Conservation (phyloP, 2,329 filamentous ascomycete species). For the Ceratocystis diversiconidia region DNA sequence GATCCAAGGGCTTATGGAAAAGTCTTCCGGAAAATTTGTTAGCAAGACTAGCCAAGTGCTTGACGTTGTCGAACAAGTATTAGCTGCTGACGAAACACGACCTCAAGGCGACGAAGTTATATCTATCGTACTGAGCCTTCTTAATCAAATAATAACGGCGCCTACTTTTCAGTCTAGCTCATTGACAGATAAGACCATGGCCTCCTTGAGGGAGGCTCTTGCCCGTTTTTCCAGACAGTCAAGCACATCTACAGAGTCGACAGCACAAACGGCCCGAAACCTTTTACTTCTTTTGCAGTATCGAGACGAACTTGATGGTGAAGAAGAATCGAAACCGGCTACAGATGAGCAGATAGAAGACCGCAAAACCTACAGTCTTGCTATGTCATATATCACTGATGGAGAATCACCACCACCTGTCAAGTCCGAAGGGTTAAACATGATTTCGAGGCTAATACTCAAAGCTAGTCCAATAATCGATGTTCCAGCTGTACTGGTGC, state of each 20-base stretch:
- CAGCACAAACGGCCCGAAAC: slow-evolving; percentile 37
- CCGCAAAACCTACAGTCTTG: slow-evolving; percentile 46
- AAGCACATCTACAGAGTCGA: slow-evolving; percentile 9
- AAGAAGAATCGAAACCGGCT: slow-evolving; percentile 28
- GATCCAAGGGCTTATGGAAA: slow-evolving; percentile 50
- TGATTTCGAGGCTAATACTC: slow-evolving; percentile 44
- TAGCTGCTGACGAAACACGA: slow-evolving; percentile 33
- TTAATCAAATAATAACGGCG: slow-evolving; percentile 46
- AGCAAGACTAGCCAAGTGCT: slow-evolving; percentile 50
- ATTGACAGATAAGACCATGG: slow-evolving; percentile 30
- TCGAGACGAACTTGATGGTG: slow-evolving; percentile 38
- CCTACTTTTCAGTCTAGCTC: slow-evolving; percentile 40
- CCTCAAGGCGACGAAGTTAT: slow-evolving; percentile 34
- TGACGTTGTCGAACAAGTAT: slow-evolving; percentile 46
- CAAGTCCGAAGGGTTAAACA: slow-evolving; percentile 48
- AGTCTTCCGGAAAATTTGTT: slow-evolving; percentile 48
- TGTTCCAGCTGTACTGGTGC: slow-evolving; percentile 47
- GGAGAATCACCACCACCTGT: slow-evolving; percentile 50
- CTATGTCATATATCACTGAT: slow-evolving; percentile 48
- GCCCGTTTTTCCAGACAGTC: slow-evolving; percentile 26
- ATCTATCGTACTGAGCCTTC: slow-evolving; percentile 42
- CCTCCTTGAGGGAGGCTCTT: slow-evolving; percentile 36
- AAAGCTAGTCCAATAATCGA: slow-evolving; percentile 46
- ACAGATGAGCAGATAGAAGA: slow-evolving; percentile 42
- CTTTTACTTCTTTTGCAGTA: slow-evolving; percentile 42